A percentile compares a stretch with the other conserved stretches of the same genome.
phyloP scores from a whole-genome alignment of 139 green algal species.

The Auxenochlorella pyrenoidosa region DNA sequence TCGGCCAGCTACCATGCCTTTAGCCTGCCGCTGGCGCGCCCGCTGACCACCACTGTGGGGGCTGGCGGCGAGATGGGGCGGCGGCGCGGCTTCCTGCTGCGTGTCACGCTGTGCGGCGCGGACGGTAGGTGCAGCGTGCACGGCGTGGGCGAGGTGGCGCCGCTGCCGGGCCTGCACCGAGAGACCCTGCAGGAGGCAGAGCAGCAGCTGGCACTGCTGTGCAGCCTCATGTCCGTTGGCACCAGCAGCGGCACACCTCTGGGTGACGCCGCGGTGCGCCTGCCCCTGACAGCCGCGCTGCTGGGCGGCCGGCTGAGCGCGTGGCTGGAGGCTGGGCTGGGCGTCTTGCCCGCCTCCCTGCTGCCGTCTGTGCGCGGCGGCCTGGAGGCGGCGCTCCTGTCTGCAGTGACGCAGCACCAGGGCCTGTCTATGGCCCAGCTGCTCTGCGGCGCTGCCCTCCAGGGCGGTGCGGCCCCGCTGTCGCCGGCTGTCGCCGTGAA shows the following conservation, averaged over 20 bases:
- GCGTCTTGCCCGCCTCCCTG: slow-evolving; percentile 53
- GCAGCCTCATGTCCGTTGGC: slow-evolving; percentile 34
- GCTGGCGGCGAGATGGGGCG: neutral
- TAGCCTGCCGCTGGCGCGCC: slow-evolving; percentile 65
- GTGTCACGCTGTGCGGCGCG: slow-evolving; percentile 28
- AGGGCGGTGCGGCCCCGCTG: neutral
- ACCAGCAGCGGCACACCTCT: neutral
- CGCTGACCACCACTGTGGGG: slow-evolving; percentile 63
- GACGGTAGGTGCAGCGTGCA: slow-evolving; percentile 21
- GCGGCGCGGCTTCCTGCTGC: slow-evolving; percentile 61
- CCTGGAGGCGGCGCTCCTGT: slow-evolving; percentile 81
- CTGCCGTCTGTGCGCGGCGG: slow-evolving; percentile 74
- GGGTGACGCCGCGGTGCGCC: neutral
- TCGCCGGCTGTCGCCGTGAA: slow-evolving; percentile 39
- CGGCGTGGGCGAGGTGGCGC: slow-evolving; percentile 83
- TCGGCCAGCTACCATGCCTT: slow-evolving; percentile 46
- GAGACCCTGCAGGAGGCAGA: slow-evolving; percentile 75
- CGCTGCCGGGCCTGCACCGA: slow-evolving; percentile 87
- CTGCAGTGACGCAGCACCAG: slow-evolving; percentile 64
- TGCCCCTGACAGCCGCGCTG: slow-evolving; percentile 55
- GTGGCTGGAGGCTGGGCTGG: slow-evolving; percentile 66
- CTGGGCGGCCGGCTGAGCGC: slow-evolving; percentile 54
- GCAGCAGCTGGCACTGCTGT: slow-evolving; percentile 70
- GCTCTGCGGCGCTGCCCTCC: slow-evolving; percentile 1
- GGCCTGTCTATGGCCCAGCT: slow-evolving; percentile 26